Base-by-base conservation (phyloP, 768 basidiomycete genomes). In the Tephrocybe rancida region DNA sequence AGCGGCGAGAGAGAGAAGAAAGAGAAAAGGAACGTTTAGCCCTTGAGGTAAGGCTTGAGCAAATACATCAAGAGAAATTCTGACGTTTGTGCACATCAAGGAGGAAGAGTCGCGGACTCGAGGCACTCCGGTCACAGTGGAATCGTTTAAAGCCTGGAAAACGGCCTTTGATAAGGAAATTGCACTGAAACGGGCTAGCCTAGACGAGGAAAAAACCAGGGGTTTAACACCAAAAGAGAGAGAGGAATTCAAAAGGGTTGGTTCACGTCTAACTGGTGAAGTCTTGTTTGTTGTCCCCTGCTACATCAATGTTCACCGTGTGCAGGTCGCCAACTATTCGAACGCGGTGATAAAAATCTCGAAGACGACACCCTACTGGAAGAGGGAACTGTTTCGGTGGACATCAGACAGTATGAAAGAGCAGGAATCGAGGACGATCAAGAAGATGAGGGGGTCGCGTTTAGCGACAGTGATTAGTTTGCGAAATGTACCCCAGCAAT, bases 321-420 rank as follows among this genome's bases (percentile, higher is more conserved):
- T 14, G n/a, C 59, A 96, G 96, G 96, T 24, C 86, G 93, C 21
- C 94, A 97, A 72, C 73, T 98, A 41, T 99, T 98, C 70, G 93
- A 96, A 71, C 83, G 84, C 34, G 63, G 63, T 14, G 86, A 92
- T 65, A 82, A 75, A 52, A 82, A 83, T 60, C 76, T 95, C 29
- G 87, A 91, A 43, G 96, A 98, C 50, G 90, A 91, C 58, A 79
- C 71, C 13, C 75, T 95, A 32, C 70, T 88, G 64, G 95, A 98
- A 68, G 96, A 95, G 65, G 95, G 85, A 22, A 82, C 85, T 0
- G 84, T 89, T 49, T 91, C 90, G 19, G 92, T 98, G 46, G 95
- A 98, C 67, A 70, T 92, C 63, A 90, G 86, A 59, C 88, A 95
- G 67, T 99, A 95, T 62, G 89, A 94, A 50, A 80, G 95, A 57